Conservation (phyloP, 352 stramenopile genomes). For the Pythium insidiosum region DNA sequence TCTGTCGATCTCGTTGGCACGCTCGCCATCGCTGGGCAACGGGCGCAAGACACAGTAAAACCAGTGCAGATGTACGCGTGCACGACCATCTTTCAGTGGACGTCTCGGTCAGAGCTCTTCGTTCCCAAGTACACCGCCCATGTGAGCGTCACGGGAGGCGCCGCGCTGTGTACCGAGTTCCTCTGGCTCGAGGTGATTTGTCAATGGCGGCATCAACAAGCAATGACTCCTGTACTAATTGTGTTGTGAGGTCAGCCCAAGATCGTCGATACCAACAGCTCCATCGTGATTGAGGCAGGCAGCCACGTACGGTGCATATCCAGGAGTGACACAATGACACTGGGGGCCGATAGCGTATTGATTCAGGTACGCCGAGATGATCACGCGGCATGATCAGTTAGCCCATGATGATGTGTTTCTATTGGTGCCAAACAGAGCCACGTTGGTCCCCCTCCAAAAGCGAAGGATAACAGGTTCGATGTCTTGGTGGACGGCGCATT, state of each 20-base stretch:
- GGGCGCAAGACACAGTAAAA: slow-evolving; percentile 43
- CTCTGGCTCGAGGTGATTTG: slow-evolving; percentile 49
- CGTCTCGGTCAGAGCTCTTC: slow-evolving; percentile 35
- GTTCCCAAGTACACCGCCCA: slow-evolving; percentile 43
- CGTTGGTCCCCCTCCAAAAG: slow-evolving; percentile 9
- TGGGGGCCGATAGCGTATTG: slow-evolving; percentile 5
- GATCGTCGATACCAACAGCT: slow-evolving; percentile 14
- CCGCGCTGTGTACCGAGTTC: slow-evolving; percentile 43
- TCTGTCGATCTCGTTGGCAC: slow-evolving; percentile 27
- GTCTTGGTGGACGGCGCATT: slow-evolving; percentile 6
- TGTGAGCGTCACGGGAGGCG: slow-evolving; percentile 62
- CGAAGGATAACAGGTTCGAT: slow-evolving; percentile 6
- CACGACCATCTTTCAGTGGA: slow-evolving; percentile 59
- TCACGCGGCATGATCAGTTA: too few species aligned
- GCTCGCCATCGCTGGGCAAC: slow-evolving; percentile 52
- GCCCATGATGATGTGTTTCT: too few species aligned
- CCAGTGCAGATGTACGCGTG: slow-evolving; percentile 69
- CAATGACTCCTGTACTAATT: neutral
- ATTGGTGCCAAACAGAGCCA: too few species aligned
- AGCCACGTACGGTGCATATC: neutral
- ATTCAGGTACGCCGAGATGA: slow-evolving; percentile 13
- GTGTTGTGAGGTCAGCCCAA: slow-evolving; percentile 5
- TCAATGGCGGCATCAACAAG: neutral
- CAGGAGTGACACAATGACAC: neutral
- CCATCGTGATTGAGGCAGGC: slow-evolving; percentile 10